Percentiles rank a stretch among this genome's conserved stretches.
Conservation (phyloP, 176 grass and related monocot species). For the Rhipidocladum racemiflorum region DNA sequence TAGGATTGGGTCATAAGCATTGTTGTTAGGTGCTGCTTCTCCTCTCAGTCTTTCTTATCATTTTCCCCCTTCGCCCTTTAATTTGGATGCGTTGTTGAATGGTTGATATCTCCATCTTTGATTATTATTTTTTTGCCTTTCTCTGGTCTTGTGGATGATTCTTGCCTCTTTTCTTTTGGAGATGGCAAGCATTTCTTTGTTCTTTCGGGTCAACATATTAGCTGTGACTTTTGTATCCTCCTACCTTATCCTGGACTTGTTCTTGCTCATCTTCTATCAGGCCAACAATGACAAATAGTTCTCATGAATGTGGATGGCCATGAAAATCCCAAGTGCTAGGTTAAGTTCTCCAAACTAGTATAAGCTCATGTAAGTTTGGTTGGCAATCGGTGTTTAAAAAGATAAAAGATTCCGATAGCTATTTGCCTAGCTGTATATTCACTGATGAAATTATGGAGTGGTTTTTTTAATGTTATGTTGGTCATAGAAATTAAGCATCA, state of each 20-base stretch:
- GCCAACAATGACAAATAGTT: constrained; percentile 28
- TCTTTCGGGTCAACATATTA: constrained; percentile 4
- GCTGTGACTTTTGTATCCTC: neutral
- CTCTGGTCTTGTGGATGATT: constrained; percentile 17
- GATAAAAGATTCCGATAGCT: neutral
- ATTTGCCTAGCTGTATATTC: neutral
- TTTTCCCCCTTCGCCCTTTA: neutral
- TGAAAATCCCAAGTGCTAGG: neutral
- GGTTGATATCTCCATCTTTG: constrained; percentile 22
- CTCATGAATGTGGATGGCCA: neutral
- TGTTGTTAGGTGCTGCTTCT: constrained; percentile 34
- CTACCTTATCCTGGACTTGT: constrained; percentile 24
- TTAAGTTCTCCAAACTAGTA: constrained; percentile 14
- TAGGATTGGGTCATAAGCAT: constrained; percentile 19
- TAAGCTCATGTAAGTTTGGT: neutral
- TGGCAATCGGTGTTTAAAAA: neutral
- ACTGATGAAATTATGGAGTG: neutral
- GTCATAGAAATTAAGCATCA: neutral
- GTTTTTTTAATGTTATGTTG: neutral
- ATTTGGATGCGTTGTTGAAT: constrained; percentile 23
- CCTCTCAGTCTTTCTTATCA: constrained; percentile 25
- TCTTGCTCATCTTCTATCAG: constrained; percentile 9
- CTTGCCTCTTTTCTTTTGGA: neutral
- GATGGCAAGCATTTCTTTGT: constrained; percentile 25
- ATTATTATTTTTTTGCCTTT: neutral